phyloP scores from a whole-genome alignment of 345 rosid genomes.

The Jatropha curcas region DNA sequence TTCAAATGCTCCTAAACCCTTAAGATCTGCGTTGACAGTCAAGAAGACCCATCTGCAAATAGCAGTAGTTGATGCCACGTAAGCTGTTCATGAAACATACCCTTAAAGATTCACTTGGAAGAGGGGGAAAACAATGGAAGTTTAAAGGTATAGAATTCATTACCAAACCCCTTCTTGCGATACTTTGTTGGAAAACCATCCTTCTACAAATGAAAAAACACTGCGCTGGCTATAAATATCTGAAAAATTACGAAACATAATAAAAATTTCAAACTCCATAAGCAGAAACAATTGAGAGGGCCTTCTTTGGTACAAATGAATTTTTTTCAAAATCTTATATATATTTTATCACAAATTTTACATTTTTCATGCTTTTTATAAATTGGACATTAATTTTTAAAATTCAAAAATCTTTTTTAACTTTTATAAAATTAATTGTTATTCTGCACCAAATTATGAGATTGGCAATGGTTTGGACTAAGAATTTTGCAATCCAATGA shows the following conservation, averaged over 20 bases:
- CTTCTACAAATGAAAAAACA: slow-evolving; percentile 62
- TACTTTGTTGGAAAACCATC: slow-evolving; percentile 43
- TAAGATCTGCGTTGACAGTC: too few species aligned
- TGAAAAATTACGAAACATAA: slow-evolving; percentile 26
- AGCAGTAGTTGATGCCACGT: slow-evolving; percentile 43
- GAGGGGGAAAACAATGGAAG: slow-evolving; percentile 33
- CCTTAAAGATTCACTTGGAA: slow-evolving; percentile 36
- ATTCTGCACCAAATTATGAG: too few species aligned
- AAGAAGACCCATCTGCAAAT: too few species aligned
- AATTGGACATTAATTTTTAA: too few species aligned
- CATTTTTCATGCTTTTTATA: too few species aligned
- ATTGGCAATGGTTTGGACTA: too few species aligned
- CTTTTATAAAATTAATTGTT: too few species aligned
- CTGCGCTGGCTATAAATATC: slow-evolving; percentile 68
- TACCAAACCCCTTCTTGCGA: slow-evolving; percentile 41
- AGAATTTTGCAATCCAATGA: too few species aligned
- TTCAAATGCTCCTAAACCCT: too few species aligned
- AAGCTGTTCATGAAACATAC: slow-evolving; percentile 46
- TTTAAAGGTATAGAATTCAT: slow-evolving; percentile 34
- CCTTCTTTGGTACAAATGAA: not conserved
- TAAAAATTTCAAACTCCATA: not conserved
- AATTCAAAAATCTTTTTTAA: too few species aligned
- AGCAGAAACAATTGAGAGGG: not conserved
- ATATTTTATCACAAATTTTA: too few species aligned
- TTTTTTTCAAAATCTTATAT: too few species aligned